Conservation (phyloP, 345 rosid species). For the Eucalyptus shirleyi region DNA sequence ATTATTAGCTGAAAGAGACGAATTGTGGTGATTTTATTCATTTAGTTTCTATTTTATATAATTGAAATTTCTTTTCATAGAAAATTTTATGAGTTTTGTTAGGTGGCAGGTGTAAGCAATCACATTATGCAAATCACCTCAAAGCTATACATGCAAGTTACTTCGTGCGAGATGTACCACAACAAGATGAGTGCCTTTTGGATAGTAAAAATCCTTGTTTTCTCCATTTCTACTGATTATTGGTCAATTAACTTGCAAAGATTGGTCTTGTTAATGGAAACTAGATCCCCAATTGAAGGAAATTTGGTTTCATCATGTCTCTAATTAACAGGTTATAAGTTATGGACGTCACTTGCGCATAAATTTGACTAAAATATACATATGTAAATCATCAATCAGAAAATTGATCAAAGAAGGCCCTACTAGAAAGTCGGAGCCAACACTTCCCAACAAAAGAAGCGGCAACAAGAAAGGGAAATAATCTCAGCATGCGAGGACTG, state of each 20-base stretch:
- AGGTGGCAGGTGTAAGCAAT: background rate
- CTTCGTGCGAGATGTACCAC: background rate
- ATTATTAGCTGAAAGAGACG: background rate
- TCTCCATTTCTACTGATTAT: background rate
- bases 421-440: background rate
- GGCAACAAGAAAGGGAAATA: background rate
- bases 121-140: background rate
- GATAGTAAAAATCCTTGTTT: background rate
- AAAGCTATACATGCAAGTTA: background rate
- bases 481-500: background rate
- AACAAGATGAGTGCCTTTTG: background rate
- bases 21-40: background rate
- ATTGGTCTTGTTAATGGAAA: background rate
- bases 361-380: background rate
- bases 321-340: background rate
- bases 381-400: background rate
- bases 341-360: background rate
- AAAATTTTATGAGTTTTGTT: background rate
- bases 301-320: background rate
- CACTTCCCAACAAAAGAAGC: background rate
- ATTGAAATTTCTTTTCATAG: background rate
- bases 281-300: background rate
- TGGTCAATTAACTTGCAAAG: background rate
- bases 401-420: background rate
- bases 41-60: background rate